These are phyloP conservation scores for Penicillium hordei DNA, from an alignment of 2,329 filamentous ascomycete genomes.

Conservation along the genomic window DNA sequence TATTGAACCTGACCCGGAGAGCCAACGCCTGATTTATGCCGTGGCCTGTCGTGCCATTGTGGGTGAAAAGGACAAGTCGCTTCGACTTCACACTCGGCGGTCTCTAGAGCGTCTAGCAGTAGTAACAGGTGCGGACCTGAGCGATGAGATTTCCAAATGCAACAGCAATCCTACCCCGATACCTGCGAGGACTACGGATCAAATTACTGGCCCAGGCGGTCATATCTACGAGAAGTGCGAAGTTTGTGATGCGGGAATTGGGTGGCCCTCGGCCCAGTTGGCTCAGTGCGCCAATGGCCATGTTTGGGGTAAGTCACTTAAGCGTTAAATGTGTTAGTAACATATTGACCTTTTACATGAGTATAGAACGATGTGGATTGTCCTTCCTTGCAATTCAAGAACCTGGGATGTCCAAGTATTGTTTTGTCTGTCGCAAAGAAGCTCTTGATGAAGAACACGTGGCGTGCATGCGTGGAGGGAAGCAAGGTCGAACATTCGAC, in stretches of 20 bases:
- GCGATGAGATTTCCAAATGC: slow-evolving; percentile 35
- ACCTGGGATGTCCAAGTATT: slow-evolving; percentile 55
- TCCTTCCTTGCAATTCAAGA: slow-evolving; percentile 58
- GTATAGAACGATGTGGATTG: slow-evolving; percentile 52
- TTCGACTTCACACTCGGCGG: slow-evolving; percentile 27
- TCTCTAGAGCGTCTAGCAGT: slow-evolving; percentile 30
- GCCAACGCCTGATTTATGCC: slow-evolving; percentile 37
- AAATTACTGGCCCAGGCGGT: slow-evolving; percentile 23
- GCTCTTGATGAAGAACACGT: slow-evolving; percentile 49
- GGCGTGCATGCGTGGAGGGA: slow-evolving; percentile 13
- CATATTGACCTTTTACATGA: slow-evolving; percentile 9
- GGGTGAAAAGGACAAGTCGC: slow-evolving; percentile 22
- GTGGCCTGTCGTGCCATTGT: slow-evolving; percentile 39
- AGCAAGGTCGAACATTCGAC: slow-evolving; percentile 23
- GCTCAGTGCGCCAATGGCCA: slow-evolving; percentile 54
- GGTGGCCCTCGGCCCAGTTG: slow-evolving; percentile 48
- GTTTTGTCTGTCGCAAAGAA: slow-evolving; percentile 52
- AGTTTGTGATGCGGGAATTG: slow-evolving; percentile 51
- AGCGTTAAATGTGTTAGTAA: neutral
- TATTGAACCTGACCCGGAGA: slow-evolving; percentile 21
- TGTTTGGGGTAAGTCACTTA: slow-evolving; percentile 46
- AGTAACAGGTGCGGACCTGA: slow-evolving; percentile 32
- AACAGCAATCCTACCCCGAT: slow-evolving; percentile 15
- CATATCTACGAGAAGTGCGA: slow-evolving; percentile 51
- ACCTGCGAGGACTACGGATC: slow-evolving; percentile 25